Evolutionary conservation across 169 alveolate genomes (phyloP).

Genomic region (Eimeria sp.): DNA sequence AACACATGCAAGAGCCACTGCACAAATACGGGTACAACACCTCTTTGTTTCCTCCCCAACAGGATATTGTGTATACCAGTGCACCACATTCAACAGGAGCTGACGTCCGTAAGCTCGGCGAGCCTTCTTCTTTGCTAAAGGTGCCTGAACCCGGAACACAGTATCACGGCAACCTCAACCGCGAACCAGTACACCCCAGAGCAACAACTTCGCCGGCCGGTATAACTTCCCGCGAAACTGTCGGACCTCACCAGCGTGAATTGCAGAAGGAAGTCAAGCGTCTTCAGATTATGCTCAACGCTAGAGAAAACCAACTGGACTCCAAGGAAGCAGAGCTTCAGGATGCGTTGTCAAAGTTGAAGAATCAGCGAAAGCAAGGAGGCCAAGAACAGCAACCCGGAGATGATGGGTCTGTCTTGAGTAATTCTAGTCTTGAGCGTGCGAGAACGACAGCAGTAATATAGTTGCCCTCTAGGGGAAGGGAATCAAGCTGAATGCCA

Average conservation of each 20-base stretch:
- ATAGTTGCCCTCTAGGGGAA: neutral
- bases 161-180: slow-evolving; percentile 6
- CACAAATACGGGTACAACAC: neutral
- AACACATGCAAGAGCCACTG: slow-evolving; percentile 4
- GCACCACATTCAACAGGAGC: neutral
- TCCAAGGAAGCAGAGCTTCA: slow-evolving; percentile 53
- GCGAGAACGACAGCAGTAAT: neutral
- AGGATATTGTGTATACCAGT: neutral
- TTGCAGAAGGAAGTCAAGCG: slow-evolving; percentile 38
- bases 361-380: slow-evolving; percentile 34
- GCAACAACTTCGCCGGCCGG: slow-evolving; percentile 37
- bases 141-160: slow-evolving; percentile 62
- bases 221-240: neutral
- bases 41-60: neutral
- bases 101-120: slow-evolving; percentile 1
- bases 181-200: slow-evolving; percentile 25
- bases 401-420: slow-evolving; percentile 8
- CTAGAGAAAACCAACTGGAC: slow-evolving; percentile 52
- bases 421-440: neutral
- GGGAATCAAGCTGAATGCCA: neutral
- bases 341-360: slow-evolving; percentile 20
- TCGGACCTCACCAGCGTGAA: neutral
- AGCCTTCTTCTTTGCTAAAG: neutral
- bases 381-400: neutral
- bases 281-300: slow-evolving; percentile 19